Evolutionary conservation across 2,329 filamentous ascomycete genomes (phyloP), one percentile per base, ranked within the genome.

Genomic region (Trichophyton mentagrophytes): DNA sequence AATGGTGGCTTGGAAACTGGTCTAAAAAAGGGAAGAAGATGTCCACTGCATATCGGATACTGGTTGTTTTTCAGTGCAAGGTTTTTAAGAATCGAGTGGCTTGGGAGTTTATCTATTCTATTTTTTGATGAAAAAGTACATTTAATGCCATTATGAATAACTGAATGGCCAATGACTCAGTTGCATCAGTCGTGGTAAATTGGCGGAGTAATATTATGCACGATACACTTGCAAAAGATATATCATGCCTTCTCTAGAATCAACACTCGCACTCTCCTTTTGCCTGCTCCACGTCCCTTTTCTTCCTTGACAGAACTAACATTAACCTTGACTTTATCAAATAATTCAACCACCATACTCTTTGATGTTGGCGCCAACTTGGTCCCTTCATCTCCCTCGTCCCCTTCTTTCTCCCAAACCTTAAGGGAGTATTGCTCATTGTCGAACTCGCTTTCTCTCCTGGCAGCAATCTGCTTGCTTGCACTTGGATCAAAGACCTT

Each of bases 231-330:
- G 30, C 4, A 42, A 22, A 59, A 22, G 13, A 51, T 22, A 55
- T 49, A 58, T 61, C 63, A 66, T 47, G 60, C 62, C 60, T 68
- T 66, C 25, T 70, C 70, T 22, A 73, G 65, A 33, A 78, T 71
- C 62, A 78, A 66, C 59, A 78, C 74, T 36, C 76, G 68, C 8
- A 78, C 76, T 64, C 74, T 92, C 65, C 93, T 84, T 85, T 97
- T 99, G 61, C 93, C 93, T n/a, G 92, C 96, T 63, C 84, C 84
- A 77, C 76, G 72, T 20, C 73, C 72, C 44, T 72, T 74, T 64
- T 95, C 89, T 73, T 99, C 93, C 79, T 91, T 89, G 70, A 95
- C 87, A 72, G 97, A 95, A 68, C 85, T 89, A 65, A 99, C 90
- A 71, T 86, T 84, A 13, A 99, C 92, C 67, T 80, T 83, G 66